Evolutionary conservation across 345 rosid genomes (phyloP), one percentile per base, ranked within the genome.

Genomic region (Kandelia obovata): DNA sequence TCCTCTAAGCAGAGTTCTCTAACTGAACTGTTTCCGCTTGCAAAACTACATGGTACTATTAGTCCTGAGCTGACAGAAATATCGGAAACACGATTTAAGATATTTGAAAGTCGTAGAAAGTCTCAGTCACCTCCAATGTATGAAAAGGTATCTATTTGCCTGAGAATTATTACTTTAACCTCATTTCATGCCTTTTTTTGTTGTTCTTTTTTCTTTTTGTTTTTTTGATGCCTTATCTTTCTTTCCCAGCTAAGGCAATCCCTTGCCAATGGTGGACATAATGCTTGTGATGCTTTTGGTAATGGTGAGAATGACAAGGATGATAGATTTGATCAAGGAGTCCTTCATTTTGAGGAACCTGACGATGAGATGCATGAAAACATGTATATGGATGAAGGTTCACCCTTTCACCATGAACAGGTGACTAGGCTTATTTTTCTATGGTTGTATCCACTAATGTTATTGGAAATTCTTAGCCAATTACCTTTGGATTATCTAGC

Each of bases 1-100:
- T 71, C 81, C 59, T 23, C 65, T 5, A 84, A 78, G 73, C 78
- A 57, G 77, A 62, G 19, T 47, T 83, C 85, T 37, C 49, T 86
- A 71, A 66, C 76, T 70, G 39, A 86, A 58, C 65, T 87, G 65
- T 92, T 95, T 79, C 99, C 99, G 71, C 92, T 85, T 66, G 96
- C 98, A 69, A 87, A 62, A 80, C 64, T 83, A 72, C 77, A 65
- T 43, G 97, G 98, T 62, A 67, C 94, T 58, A 79, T 95, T 63
- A 84, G 91, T 80, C 83, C 91, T 1, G 99, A 95, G 73, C 81
- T 95, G 74, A 75, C 32, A 34, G 75, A 85, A 73, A 75, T 87
- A 23, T 95, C 96, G 97, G 88, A 90, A 75, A 71, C 58, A 32
- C 80, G 28, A 20, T 72, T 27, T 60, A 60, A 64, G 32, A 72